phyloP scores from a whole-genome alignment of 1,284 basidiomycete species.

The Ceratobasidium sp. region DNA sequence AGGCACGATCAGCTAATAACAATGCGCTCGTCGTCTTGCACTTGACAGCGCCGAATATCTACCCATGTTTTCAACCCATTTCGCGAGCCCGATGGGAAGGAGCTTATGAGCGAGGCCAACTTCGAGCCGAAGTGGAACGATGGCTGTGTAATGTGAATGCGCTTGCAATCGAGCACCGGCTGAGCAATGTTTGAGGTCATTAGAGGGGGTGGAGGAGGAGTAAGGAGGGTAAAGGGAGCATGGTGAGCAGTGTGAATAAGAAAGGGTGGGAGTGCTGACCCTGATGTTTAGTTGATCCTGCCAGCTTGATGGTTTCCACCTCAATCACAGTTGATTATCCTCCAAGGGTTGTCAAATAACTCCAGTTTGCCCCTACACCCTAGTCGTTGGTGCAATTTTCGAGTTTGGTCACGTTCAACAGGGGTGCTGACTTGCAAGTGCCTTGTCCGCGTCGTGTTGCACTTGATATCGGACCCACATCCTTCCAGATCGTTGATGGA shows the following conservation, averaged over 20 bases:
- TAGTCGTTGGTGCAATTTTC: background rate
- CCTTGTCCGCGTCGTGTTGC: background rate
- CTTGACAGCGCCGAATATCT: background rate
- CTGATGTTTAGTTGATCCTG: too few relatives aligned
- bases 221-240: too few relatives aligned
- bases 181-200: too few relatives aligned
- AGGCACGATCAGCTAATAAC: background rate
- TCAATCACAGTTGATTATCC: too few relatives aligned
- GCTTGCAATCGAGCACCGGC: background rate
- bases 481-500: background rate
- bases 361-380: background rate
- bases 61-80: too few relatives aligned
- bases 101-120: too few relatives aligned
- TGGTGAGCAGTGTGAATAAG: background rate
- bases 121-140: background rate
- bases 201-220: background rate
- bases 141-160: background rate
- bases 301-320: too few relatives aligned
- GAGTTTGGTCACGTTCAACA: background rate
- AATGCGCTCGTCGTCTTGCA: background rate
- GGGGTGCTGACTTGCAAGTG: background rate
- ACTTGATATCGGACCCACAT: background rate
- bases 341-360: background rate
- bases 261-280: background rate
- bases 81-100: too few relatives aligned